phyloP scores from a whole-genome alignment of 768 basidiomycete genomes.

The Mycena vulgaris region DNA sequence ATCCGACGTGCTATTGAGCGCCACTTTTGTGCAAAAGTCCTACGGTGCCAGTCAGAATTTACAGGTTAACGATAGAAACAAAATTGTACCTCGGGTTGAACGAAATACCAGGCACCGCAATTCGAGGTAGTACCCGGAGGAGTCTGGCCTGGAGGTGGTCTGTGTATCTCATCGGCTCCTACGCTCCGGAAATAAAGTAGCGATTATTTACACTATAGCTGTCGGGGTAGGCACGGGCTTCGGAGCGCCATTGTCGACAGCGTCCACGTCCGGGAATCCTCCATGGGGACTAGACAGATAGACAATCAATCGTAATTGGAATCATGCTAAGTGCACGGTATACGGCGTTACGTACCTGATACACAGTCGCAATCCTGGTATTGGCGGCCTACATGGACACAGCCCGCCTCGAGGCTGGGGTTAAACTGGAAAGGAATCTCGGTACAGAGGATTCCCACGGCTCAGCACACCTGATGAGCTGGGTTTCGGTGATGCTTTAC shows the following conservation, averaged over 20 bases:
- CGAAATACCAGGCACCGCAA: conserved; percentile 27
- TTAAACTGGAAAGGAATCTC: conserved; percentile 1
- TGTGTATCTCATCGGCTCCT: not conserved
- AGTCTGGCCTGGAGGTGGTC: conserved; percentile 19
- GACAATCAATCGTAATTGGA: not conserved
- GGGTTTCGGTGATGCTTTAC: conserved; percentile 18
- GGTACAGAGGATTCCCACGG: not conserved
- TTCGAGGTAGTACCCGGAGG: conserved; percentile 22
- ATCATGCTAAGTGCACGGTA: not conserved
- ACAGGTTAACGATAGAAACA: not conserved
- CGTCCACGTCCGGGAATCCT: conserved; percentile 19
- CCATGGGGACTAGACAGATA: conserved; percentile 23
- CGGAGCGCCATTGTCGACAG: conserved; percentile 2
- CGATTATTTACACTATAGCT: not conserved
- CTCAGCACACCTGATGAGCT: conserved; percentile 9
- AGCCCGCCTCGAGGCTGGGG: conserved; percentile 5
- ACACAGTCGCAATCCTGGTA: conserved; percentile 12
- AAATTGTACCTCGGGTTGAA: not conserved
- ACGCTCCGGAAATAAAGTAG: not conserved
- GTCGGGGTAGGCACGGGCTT: conserved; percentile 13
- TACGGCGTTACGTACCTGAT: conserved; percentile 11
- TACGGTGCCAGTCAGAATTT: not conserved
- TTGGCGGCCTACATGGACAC: not conserved
- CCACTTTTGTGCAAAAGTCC: conserved; percentile 24
- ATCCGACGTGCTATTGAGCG: conserved; percentile 16